These are phyloP conservation scores for Eutrema japonicum DNA, from an alignment of 345 rosid species.

Conservation along the genomic window DNA sequence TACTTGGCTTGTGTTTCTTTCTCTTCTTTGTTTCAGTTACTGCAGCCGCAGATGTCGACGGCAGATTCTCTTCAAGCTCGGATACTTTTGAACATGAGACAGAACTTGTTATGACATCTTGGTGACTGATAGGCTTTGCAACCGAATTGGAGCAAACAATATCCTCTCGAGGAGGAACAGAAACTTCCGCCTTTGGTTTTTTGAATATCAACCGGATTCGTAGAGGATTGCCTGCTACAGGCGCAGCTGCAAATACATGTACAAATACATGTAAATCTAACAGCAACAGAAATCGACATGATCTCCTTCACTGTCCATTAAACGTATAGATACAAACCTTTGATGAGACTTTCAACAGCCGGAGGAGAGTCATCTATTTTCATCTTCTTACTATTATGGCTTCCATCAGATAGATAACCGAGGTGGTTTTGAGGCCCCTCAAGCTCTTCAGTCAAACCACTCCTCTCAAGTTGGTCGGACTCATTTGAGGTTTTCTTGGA, in stretches of 20 bases:
- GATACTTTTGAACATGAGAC: neutral
- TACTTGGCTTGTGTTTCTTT: slow-evolving; percentile 19
- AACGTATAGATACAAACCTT: slow-evolving; percentile 40
- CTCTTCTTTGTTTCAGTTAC: neutral
- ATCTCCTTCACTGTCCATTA: neutral
- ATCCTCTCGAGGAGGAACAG: slow-evolving; percentile 9
- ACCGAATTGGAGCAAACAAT: slow-evolving; percentile 36
- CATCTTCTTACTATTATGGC: slow-evolving; percentile 51
- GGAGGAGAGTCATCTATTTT: slow-evolving; percentile 32
- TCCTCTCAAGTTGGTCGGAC: slow-evolving; percentile 34
- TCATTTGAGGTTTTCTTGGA: slow-evolving; percentile 31
- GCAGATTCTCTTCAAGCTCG: neutral
- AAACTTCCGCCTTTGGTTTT: slow-evolving; percentile 23
- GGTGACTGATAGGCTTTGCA: neutral
- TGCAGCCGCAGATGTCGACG: neutral
- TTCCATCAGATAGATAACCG: slow-evolving; percentile 53
- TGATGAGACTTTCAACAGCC: slow-evolving; percentile 27
- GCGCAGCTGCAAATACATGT: neutral
- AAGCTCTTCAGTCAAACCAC: slow-evolving; percentile 40
- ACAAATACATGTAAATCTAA: neutral
- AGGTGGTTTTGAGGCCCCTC: slow-evolving; percentile 34
- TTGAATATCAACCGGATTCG: slow-evolving; percentile 53
- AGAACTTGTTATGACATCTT: neutral
- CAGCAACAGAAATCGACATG: neutral
- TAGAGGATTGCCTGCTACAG: slow-evolving; percentile 51